Conservation (phyloP, 1,139 yeast species). For the Chernovozyma sophiae-reginae region DNA sequence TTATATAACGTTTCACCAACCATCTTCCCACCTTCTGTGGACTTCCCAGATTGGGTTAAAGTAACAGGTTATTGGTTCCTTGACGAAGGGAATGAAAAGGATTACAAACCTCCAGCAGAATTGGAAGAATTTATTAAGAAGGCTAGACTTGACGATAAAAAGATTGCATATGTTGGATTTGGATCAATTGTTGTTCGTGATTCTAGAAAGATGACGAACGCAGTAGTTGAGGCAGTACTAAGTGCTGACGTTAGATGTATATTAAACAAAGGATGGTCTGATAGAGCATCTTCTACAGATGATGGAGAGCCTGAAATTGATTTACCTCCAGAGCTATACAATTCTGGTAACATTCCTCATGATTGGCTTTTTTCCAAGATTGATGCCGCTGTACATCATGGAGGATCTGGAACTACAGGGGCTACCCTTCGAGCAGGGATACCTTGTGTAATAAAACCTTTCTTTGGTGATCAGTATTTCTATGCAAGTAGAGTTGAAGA, state of each 20-base stretch:
- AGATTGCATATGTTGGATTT: constrained; percentile 86
- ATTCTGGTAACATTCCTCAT: constrained; percentile 77
- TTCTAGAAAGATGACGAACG: constrained; percentile 71
- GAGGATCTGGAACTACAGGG: constrained; percentile 97
- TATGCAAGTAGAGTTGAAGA: constrained; percentile 86
- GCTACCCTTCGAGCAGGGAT: constrained; percentile 82
- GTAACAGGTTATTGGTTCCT: constrained; percentile 97
- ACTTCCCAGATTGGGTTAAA: constrained; percentile 89
- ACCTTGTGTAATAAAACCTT: constrained; percentile 89
- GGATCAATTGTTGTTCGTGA: constrained; percentile 91
- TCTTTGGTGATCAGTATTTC: constrained; percentile 94
- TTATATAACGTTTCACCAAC: constrained; percentile 84
- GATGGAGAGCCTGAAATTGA: constrained; percentile 14
- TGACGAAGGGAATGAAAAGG: constrained; percentile 57
- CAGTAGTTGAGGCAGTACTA: constrained; percentile 73
- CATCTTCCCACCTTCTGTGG: constrained; percentile 88
- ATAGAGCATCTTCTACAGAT: constrained; percentile 44
- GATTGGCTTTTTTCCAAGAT: constrained; percentile 89
- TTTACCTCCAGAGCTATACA: constrained; percentile 67
- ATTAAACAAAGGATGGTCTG: constrained; percentile 94
- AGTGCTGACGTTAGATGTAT: constrained; percentile 83
- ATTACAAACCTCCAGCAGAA: constrained; percentile 64
- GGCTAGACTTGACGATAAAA: constrained; percentile 60
- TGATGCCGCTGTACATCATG: constrained; percentile 96
- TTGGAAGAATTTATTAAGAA: constrained; percentile 55